A percentile compares a stretch with the other conserved stretches of the same genome.
These are phyloP conservation scores for Diaporthe sp. DNA, from an alignment of 2,329 filamentous ascomycete genomes.

Conservation along the genomic window DNA sequence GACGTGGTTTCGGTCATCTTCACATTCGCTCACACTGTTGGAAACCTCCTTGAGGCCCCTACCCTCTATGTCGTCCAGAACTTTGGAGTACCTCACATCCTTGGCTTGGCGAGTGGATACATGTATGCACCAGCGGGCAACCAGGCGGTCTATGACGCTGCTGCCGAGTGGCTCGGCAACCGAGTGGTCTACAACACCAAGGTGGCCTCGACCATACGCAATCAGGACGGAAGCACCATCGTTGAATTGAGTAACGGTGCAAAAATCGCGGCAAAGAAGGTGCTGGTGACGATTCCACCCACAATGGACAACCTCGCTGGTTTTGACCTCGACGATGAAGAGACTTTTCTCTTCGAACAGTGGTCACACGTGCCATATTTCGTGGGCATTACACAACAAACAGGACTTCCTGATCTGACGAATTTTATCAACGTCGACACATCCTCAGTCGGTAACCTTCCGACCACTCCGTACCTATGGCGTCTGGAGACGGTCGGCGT, in stretches of 20 bases:
- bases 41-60: not conserved
- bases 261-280: not conserved
- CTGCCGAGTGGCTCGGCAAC: slow-evolving; percentile 4
- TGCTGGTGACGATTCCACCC: slow-evolving; percentile 2
- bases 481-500: slow-evolving; percentile 18
- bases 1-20: slow-evolving; percentile 21
- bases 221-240: slow-evolving; percentile 9
- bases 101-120: slow-evolving; percentile 9
- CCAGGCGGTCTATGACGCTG: slow-evolving; percentile 15
- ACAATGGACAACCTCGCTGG: not conserved
- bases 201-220: not conserved
- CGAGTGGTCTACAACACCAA: slow-evolving; percentile 13
- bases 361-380: slow-evolving; percentile 12
- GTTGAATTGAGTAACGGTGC: not conserved
- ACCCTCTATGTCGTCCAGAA: slow-evolving; percentile 3
- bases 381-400: not conserved
- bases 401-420: slow-evolving; percentile 5
- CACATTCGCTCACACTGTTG: not conserved
- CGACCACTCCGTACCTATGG: not conserved
- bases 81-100: slow-evolving; percentile 12
- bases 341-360: not conserved
- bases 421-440: slow-evolving; percentile 16
- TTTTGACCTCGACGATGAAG: slow-evolving; percentile 12
- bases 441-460: not conserved
- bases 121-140: slow-evolving; percentile 12